These are phyloP conservation scores for Schizosaccharomyces cryophilus DNA, from an alignment of 805 yeast genomes.

Conservation along the genomic window DNA sequence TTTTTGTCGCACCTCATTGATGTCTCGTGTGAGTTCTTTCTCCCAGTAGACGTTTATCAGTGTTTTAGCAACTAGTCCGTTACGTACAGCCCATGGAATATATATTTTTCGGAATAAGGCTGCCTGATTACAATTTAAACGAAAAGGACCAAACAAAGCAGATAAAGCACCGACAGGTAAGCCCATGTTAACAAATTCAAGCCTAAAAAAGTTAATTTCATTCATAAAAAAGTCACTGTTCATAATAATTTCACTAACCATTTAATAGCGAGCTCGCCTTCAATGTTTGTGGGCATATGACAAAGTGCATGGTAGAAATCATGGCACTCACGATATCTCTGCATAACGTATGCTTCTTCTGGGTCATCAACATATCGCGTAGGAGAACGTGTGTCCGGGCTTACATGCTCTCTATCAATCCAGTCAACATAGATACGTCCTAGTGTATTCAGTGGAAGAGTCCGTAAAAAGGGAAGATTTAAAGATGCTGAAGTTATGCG, in stretches of 20 bases:
- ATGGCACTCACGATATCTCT: conserved; percentile 86
- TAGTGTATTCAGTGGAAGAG: conserved; percentile 39
- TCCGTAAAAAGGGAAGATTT: conserved; percentile 32
- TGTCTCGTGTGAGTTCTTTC: conserved; percentile 41
- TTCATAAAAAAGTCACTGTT: background rate
- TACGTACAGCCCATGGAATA: conserved; percentile 63
- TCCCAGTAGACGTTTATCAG: conserved; percentile 85
- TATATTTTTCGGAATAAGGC: conserved; percentile 38
- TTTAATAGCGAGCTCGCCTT: conserved; percentile 90
- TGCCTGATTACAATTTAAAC: conserved; percentile 38
- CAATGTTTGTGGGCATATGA: conserved; percentile 70
- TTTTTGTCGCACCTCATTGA: conserved; percentile 41
- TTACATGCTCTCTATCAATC: conserved; percentile 67
- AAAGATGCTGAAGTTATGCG: conserved; percentile 52
- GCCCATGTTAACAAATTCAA: conserved; percentile 77
- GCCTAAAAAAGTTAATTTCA: background rate
- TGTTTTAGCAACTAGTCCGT: conserved; percentile 47
- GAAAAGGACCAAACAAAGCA: conserved; percentile 60
- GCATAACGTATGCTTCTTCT: conserved; percentile 76
- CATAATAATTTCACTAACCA: background rate
- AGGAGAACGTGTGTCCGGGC: conserved; percentile 79
- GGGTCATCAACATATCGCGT: conserved; percentile 75
- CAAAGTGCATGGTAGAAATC: conserved; percentile 88
- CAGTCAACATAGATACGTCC: conserved; percentile 63
- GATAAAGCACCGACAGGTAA: conserved; percentile 89